phyloP scores from a whole-genome alignment of 2,329 filamentous ascomycete genomes.

The Aspergillus fischeri region DNA sequence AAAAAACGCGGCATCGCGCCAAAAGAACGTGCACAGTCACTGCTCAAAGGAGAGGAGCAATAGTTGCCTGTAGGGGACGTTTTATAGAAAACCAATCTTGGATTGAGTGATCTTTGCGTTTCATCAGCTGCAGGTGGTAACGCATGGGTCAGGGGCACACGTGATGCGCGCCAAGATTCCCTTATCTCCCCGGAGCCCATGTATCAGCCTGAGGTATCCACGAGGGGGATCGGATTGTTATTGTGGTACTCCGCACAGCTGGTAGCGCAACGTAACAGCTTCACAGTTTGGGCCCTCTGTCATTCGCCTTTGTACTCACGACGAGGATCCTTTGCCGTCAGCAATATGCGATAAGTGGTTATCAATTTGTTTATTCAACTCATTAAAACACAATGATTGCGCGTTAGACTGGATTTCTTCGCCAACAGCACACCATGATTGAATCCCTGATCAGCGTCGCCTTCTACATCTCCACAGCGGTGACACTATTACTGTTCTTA shows the following conservation, averaged over 20 bases:
- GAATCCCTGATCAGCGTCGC: constrained; percentile 32
- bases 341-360: background rate
- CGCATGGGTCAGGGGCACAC: background rate
- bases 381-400: background rate
- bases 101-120: background rate
- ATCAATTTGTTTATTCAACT: background rate
- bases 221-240: background rate
- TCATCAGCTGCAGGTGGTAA: background rate
- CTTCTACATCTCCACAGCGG: constrained; percentile 44
- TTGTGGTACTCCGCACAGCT: background rate
- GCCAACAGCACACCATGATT: constrained; percentile 23
- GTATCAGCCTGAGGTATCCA: background rate
- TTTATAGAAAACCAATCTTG: background rate
- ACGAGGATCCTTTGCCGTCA: background rate
- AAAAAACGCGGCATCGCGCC: constrained; percentile 18
- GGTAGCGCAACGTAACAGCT: background rate
- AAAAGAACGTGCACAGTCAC: background rate
- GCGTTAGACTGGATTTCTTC: constrained; percentile 14
- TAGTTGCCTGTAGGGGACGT: background rate
- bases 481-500: constrained; percentile 50
- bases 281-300: background rate
- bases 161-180: constrained; percentile 5
- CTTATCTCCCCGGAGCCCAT: background rate
- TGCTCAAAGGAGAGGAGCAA: background rate
- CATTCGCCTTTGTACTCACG: background rate